These are phyloP conservation scores for Drechslerella dactyloides DNA, from an alignment of 2,329 filamentous ascomycete species.

Conservation along the genomic window DNA sequence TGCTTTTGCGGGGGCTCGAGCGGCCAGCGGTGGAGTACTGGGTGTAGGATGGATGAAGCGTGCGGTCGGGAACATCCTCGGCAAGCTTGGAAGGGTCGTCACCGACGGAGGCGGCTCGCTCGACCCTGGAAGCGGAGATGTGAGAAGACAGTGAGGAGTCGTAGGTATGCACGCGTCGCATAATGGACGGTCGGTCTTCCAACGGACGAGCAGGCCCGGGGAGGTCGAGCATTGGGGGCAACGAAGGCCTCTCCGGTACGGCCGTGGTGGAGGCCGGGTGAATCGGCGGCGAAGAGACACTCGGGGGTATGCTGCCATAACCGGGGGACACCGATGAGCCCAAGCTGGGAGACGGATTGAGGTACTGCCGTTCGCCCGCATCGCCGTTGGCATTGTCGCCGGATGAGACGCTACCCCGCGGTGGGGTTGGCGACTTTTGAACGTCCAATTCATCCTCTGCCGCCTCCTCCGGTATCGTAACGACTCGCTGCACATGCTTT, in stretches of 20 bases:
- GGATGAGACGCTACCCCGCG: neutral
- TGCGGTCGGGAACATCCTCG: no score
- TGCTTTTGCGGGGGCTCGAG: slow-evolving; percentile 58
- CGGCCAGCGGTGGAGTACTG: slow-evolving; percentile 55
- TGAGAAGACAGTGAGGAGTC: slow-evolving; percentile 24
- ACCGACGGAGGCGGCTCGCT: slow-evolving; percentile 25
- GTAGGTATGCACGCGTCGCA: slow-evolving; percentile 29
- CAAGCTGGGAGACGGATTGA: slow-evolving; percentile 24
- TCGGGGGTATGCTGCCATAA: slow-evolving; percentile 30
- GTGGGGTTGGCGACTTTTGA: slow-evolving; percentile 3
- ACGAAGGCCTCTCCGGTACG: slow-evolving; percentile 27
- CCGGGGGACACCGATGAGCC: slow-evolving; percentile 2
- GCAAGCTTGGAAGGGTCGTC: no score
- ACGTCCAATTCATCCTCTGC: slow-evolving; percentile 35
- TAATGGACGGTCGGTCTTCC: slow-evolving; percentile 15
- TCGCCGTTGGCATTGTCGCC: slow-evolving; percentile 23
- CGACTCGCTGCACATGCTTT: slow-evolving; percentile 18
- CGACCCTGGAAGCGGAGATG: slow-evolving; percentile 10
- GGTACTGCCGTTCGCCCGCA: slow-evolving; percentile 26
- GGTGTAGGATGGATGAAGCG: slow-evolving; percentile 7
- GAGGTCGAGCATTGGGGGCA: slow-evolving; percentile 30
- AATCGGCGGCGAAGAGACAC: slow-evolving; percentile 6
- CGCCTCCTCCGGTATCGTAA: slow-evolving; percentile 32
- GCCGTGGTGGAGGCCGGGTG: slow-evolving; percentile 15
- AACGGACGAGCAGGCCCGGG: slow-evolving; percentile 38